Evolutionary conservation across 192 early-diverging fungal genomes (phyloP).

Genomic region (Physocladia obscura): DNA sequence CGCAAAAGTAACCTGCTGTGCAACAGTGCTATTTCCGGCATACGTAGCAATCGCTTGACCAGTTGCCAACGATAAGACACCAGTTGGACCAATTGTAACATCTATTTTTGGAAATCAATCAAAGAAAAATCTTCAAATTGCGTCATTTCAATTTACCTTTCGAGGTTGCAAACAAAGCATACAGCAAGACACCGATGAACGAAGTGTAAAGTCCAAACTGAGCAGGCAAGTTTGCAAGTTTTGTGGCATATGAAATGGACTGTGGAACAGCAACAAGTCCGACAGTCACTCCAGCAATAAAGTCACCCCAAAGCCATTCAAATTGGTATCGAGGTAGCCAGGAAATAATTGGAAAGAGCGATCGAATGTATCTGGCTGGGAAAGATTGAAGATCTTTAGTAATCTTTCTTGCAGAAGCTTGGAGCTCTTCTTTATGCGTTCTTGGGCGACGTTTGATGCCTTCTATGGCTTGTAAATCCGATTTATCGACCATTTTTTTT

Average conservation of each 20-base stretch:
- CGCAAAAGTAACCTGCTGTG: conserved; percentile 49
- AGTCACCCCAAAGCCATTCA: conserved; percentile 68
- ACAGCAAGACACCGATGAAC: conserved; percentile 68
- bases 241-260: conserved; percentile 61
- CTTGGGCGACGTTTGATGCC: too few relatives aligned
- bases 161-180: conserved; percentile 71
- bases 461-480: too few relatives aligned
- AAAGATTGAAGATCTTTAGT: not conserved
- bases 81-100: conserved; percentile 72
- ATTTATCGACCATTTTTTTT: too few relatives aligned
- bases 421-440: not conserved
- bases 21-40: not conserved
- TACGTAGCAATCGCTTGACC: conserved; percentile 61
- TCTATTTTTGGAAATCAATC: conserved; percentile 14
- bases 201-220: conserved; percentile 76
- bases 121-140: not conserved
- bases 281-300: conserved; percentile 65
- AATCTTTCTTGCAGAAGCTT: not conserved
- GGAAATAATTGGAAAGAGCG: conserved; percentile 47
- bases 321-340: conserved; percentile 61
- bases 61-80: conserved; percentile 76
- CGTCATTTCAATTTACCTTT: conserved; percentile 58
- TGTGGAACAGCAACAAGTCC: conserved; percentile 1
- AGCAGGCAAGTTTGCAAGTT: conserved; percentile 69
- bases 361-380: not conserved